Evolutionary conservation across 495 filamentous ascomycete genomes (phyloP).

Genomic region (Penicillium robsamsonii): DNA sequence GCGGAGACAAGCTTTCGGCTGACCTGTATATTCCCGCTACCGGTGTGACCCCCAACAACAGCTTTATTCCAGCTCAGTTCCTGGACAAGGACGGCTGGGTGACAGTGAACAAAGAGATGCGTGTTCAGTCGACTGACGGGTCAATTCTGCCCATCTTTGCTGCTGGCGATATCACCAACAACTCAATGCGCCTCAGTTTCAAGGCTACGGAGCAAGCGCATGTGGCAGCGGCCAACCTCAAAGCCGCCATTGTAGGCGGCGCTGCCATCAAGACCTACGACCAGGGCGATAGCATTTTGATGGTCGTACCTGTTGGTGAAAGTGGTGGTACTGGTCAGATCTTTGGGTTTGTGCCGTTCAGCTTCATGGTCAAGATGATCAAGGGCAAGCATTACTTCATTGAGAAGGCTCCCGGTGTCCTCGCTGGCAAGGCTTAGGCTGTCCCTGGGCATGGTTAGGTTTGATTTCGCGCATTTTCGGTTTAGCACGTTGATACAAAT

Average conservation of each 20-base stretch:
- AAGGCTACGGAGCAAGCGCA: conserved; percentile 30
- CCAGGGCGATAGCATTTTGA: conserved; percentile 26
- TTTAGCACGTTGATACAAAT: not conserved
- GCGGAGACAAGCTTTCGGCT: conserved; percentile 40
- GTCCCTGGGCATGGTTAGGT: not conserved
- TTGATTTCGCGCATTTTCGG: not conserved
- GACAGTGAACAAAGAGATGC: conserved; percentile 54
- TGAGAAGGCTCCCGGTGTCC: conserved; percentile 22
- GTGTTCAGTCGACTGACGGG: conserved; percentile 39
- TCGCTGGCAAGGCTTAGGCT: conserved; percentile 19
- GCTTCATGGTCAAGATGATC: conserved; percentile 42
- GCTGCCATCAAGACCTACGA: conserved; percentile 26
- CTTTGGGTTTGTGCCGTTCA: conserved; percentile 41
- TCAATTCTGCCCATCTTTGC: conserved; percentile 31
- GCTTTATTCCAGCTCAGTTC: conserved; percentile 51
- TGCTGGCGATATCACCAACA: conserved; percentile 40
- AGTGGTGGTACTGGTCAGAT: conserved; percentile 50
- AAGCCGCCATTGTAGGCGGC: conserved; percentile 28
- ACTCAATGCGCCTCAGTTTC: conserved; percentile 30
- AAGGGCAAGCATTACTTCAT: conserved; percentile 48
- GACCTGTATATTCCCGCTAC: conserved; percentile 65
- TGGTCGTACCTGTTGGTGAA: conserved; percentile 46
- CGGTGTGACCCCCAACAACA: conserved; percentile 59
- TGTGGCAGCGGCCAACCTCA: conserved; percentile 35
- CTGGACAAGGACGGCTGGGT: conserved; percentile 54